phyloP scores from a whole-genome alignment of 2,329 filamentous ascomycete genomes.

The Nemania serpens region DNA sequence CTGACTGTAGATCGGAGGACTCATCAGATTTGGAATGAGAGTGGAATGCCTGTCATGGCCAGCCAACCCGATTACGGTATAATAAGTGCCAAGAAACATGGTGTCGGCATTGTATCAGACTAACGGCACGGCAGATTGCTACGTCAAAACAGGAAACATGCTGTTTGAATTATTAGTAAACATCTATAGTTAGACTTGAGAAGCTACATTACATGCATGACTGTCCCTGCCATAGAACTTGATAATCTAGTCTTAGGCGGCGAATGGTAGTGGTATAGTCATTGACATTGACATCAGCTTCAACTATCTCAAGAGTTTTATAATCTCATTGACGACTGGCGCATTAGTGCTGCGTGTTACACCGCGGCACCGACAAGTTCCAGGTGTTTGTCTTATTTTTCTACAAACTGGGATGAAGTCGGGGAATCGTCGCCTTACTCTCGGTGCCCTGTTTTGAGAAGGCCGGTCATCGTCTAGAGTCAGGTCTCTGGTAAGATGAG shows the following conservation, averaged over 20 bases:
- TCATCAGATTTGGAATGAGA: slow-evolving; percentile 19
- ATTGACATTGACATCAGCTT: background rate
- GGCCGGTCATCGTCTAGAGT: background rate
- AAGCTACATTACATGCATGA: no score
- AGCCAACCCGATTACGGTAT: slow-evolving; percentile 4
- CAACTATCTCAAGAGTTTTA: no score
- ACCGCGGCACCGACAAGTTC: background rate
- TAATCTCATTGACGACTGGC: background rate
- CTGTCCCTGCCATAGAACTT: no score
- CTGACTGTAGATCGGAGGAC: slow-evolving; percentile 17
- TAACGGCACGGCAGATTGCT: background rate
- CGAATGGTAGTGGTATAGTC: background rate
- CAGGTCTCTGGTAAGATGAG: no score
- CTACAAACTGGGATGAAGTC: background rate
- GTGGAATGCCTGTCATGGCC: background rate
- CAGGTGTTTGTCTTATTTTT: background rate
- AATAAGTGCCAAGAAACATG: slow-evolving; percentile 12
- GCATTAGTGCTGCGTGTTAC: background rate
- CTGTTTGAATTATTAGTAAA: no score
- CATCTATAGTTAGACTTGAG: no score
- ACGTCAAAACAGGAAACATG: background rate
- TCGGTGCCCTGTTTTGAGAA: background rate
- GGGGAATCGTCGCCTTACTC: background rate
- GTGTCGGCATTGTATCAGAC: background rate
- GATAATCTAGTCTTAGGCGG: background rate